These are phyloP conservation scores for Globisporangium emineosum DNA, from an alignment of 352 stramenopile species.

Conservation along the genomic window DNA sequence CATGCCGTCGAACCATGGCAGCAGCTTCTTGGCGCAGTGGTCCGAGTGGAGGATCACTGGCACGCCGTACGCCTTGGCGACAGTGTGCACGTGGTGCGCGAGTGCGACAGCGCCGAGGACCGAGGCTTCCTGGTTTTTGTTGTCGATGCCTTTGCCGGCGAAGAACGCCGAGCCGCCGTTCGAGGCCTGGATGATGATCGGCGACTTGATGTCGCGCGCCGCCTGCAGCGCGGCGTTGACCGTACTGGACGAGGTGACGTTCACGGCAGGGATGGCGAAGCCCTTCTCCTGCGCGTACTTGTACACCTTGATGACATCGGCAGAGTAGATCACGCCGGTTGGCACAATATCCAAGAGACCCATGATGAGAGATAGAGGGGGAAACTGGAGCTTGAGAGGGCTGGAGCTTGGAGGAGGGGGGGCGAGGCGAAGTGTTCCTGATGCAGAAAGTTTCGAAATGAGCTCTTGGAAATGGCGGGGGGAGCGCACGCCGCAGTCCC, in stretches of 20 bases:
- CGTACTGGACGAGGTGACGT: conserved; percentile 95
- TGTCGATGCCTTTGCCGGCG: conserved; percentile 95
- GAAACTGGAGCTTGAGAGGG: conserved; percentile 6
- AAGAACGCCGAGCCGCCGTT: conserved; percentile 98
- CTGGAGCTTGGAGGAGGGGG: conserved; percentile 10
- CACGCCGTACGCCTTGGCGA: conserved; percentile 96
- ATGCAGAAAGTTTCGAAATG: conserved; percentile 20
- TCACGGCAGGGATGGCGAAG: conserved; percentile 98
- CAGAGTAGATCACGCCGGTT: conserved; percentile 83
- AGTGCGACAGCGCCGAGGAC: conserved; percentile 84
- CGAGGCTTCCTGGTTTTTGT: conserved; percentile 90
- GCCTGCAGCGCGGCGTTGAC: conserved; percentile 97
- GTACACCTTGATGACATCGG: conserved; percentile 90
- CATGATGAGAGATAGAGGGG: conserved; percentile 37
- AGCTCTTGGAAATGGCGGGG: not conserved
- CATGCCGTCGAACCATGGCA: conserved; percentile 98
- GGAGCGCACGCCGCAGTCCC: no score
- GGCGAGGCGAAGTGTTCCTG: conserved; percentile 13
- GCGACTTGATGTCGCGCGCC: conserved; percentile 93
- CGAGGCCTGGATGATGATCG: conserved; percentile 98
- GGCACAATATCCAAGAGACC: conserved; percentile 83
- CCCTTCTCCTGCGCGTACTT: conserved; percentile 91
- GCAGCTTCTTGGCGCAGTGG: conserved; percentile 98
- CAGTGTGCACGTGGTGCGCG: conserved; percentile 95
- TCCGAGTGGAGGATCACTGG: conserved; percentile 98